Base-by-base conservation (phyloP, 768 basidiomycete species). In the Lactarius tabidus region DNA sequence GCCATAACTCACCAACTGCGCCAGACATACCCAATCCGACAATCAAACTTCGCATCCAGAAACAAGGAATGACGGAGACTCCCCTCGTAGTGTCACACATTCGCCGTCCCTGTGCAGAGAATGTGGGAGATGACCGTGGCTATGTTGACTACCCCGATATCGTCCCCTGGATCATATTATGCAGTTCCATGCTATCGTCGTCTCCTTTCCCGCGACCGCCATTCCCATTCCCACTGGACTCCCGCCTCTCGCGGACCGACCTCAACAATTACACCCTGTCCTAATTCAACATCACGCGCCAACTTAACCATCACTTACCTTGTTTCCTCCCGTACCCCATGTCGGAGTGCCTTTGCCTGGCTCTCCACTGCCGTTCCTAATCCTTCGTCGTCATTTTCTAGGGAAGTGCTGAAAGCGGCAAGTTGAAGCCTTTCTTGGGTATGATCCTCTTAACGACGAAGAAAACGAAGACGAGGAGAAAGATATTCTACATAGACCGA, bases 321-420 rank as follows among this genome's bases (percentile, higher is more conserved):
- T 89, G 2, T 90, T 89, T 2, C 87, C 85, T 23, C 78, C 81
- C 12, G 85, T 83, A 4, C 89, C 90, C 1, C 8, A 33, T 3
- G 33, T 33, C 8, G 3, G 33, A 3, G 33, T 33, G 33, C 33
- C 33, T 8, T 33, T 33, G n/a, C n/a, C n/a, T n/a, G n/a, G n/a
- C 41, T 53, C 66, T 60, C 35, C 57, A 26, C 17, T 6, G 31
- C 60, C 6, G 41, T 69, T 8, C 63, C 64, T 26, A 57, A 35
- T 43, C 12, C 38, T 12, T 33, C 53, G 31, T n/a, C 57, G 29
- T 10, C 54, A 35, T 18, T 62, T 59, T 67, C 69, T 39, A 62
- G 43, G n/a, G 43, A 65, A 14, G 39, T 26, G 29, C 43, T 48
- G 17, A 61, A 59, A 56, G 51, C 10, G 65, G 55, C 12, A 53